Evolutionary conservation across 1,139 yeast species (phyloP), one percentile per base, ranked within the genome.

Genomic region (Suhomyces maxii): DNA sequence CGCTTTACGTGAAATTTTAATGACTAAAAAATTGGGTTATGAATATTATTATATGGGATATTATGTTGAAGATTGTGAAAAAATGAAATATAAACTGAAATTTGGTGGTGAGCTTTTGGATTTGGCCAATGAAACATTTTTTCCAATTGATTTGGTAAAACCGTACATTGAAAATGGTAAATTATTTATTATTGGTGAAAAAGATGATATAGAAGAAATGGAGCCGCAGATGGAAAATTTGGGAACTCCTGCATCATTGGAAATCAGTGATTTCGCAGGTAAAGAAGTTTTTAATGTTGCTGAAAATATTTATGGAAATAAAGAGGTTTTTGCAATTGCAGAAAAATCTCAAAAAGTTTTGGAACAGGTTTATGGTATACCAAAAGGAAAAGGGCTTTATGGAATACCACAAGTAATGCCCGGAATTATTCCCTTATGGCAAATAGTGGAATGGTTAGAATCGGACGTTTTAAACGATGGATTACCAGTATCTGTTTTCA

Each of bases 31-130:
- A 41, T 61, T 79, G 45, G 60, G 68, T 1, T 62, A 73, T 36
- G 73, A 76, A 0, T 80, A 76, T 60, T 85, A 86, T 59, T 85
- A 85, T 56, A 64, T 89, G 67, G 97, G 95, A 0, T 88, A 82
- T 56, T 90, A 84, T 59, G 82, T 89, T 40, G 83, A 83, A 7
- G 89, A 84, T 55, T 88, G 97, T 62, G 73, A 70, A 1, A 91
- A 91, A 61, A 89, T 91, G 97, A 73, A 70, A 37, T 91, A 91
- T 62, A 91, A 91, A 65, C 83, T 78, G 35, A 79, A 82, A 49
- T 89, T 85, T 63, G 91, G 91, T 0, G 93, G 91, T 3, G 86
- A 85, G 51, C 54, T 86, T 2, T 64, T 84, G 38, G 90, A 86
- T 57, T 60, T 82, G 11, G 67, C 73, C 49, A 76, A 70, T 42